A percentile compares a stretch with the other conserved stretches of the same genome.
phyloP scores from a whole-genome alignment of 805 yeast genomes.

The Clavispora carvajalis region DNA sequence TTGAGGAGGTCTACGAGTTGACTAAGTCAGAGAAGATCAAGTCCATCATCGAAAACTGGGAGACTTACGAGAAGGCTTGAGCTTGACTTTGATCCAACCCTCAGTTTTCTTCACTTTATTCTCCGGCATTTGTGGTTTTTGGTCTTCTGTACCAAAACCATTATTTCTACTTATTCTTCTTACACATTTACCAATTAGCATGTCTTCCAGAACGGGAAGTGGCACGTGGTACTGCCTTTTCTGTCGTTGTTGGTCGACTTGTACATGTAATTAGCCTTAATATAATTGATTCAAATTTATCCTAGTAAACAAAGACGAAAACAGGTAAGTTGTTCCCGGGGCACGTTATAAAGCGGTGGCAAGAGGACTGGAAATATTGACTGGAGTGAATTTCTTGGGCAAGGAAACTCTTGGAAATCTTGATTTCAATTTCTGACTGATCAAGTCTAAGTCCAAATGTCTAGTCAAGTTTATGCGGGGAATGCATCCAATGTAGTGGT shows the following conservation, averaged over 20 bases:
- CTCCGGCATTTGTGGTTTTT: slow-evolving; percentile 1
- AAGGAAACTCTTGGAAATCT: slow-evolving; percentile 81
- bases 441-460: slow-evolving; percentile 88
- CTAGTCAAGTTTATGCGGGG: slow-evolving; percentile 86
- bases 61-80: slow-evolving; percentile 58
- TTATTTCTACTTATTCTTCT: background rate
- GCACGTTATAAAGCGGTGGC: slow-evolving; percentile 4
- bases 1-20: slow-evolving; percentile 89
- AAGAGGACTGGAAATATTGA: slow-evolving; percentile 72
- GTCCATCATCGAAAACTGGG: slow-evolving; percentile 93
- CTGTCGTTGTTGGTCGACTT: background rate
- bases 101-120: background rate
- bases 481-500: slow-evolving; percentile 94
- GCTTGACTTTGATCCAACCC: background rate
- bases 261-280: slow-evolving; percentile 6
- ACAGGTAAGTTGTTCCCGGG: no score
- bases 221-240: slow-evolving; percentile 18
- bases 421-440: slow-evolving; percentile 71
- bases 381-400: slow-evolving; percentile 90
- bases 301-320: slow-evolving; percentile 1
- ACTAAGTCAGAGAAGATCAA: slow-evolving; percentile 91
- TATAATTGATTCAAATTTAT: slow-evolving; percentile 3
- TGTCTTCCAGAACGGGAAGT: background rate
- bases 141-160: background rate
- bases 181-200: background rate